Base-by-base conservation (phyloP, 2,329 filamentous ascomycete species). In the Sporothrix dimorphospora region DNA sequence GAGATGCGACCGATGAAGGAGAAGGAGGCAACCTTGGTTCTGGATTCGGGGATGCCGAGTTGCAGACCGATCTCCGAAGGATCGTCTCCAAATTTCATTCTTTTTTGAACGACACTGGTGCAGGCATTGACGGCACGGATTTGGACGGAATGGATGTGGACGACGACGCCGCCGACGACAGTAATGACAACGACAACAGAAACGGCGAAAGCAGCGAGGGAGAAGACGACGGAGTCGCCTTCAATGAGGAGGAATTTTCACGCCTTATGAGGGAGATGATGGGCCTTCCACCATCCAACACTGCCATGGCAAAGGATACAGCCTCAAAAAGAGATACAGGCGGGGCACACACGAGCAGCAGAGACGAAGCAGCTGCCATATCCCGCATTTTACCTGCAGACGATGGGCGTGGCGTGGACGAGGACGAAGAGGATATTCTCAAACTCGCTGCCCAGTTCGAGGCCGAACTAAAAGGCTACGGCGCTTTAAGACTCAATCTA, bases 51-150 rank as follows among this genome's bases (percentile, higher is more conserved):
- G 90, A 94, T 78, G 83, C 87, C 4, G 85, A 84, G 30, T 88
- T 90, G 0, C 90, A 94, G 77, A 89, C 90, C 4, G 92, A 97
- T 78, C 84, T 99, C 27, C 90, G 92, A 70, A 95, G 95, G 78
- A 97, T 98, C 79, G 96, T 99, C 0, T 91, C 92, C 63, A 89
- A 94, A n/a, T 98, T 99, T 78, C 94, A 98, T 78, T 86, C 92
- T 14, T 98, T 99, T 77, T 81, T 99, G 61, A 93, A 97, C 71
- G 93, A 98, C 76, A 92, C 97, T 12, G 87, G 87, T 61, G 94
- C 94, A 0, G 94, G 92, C 0, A 80, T 90, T 6, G 94, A 97
- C 63, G 95, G 94, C 0, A 92, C 91, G 0, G 90, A 93, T 73
- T 81, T 93, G 14, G 85, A 87, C 73, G 91, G 92, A 11, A 92